Percentiles rank a stretch among this genome's conserved stretches.
These are phyloP conservation scores for Coemansia sp. DNA, from an alignment of 192 early-diverging fungal genomes.

Conservation along the genomic window DNA sequence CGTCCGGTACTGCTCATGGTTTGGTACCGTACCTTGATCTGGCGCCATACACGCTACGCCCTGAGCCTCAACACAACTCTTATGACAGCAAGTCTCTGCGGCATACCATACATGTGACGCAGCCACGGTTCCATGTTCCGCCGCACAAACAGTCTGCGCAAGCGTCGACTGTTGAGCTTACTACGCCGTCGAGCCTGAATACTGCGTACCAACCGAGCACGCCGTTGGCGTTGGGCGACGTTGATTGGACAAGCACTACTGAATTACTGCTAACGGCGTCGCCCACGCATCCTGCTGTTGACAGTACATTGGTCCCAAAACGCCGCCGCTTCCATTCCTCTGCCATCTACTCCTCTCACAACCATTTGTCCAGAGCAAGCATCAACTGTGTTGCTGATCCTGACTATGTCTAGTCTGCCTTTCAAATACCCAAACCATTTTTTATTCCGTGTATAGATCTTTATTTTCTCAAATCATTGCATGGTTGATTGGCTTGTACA, in stretches of 20 bases:
- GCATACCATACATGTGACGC: not conserved
- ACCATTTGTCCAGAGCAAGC: too few species aligned
- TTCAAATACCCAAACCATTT: too few species aligned
- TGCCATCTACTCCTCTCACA: too few species aligned
- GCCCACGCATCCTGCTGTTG: too few species aligned
- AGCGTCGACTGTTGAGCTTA: slow-evolving; percentile 5
- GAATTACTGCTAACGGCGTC: too few species aligned
- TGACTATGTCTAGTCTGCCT: too few species aligned
- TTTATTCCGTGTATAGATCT: not conserved
- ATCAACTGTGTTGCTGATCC: too few species aligned
- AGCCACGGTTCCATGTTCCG: not conserved
- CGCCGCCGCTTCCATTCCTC: too few species aligned
- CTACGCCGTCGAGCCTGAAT: slow-evolving; percentile 30
- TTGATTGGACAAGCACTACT: too few species aligned
- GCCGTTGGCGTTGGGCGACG: not conserved
- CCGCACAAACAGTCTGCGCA: not conserved
- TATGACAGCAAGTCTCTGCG: not conserved
- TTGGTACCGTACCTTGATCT: slow-evolving; percentile 11
- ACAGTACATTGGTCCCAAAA: too few species aligned
- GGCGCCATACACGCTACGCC: not conserved
- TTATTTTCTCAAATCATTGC: not conserved
- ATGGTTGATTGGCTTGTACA: slow-evolving; percentile 29
- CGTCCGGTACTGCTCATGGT: not conserved
- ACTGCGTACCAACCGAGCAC: slow-evolving; percentile 9
- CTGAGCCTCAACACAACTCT: not conserved